Conservation (phyloP, 2,329 filamentous ascomycete genomes). For the Diplodia scrobiculata region DNA sequence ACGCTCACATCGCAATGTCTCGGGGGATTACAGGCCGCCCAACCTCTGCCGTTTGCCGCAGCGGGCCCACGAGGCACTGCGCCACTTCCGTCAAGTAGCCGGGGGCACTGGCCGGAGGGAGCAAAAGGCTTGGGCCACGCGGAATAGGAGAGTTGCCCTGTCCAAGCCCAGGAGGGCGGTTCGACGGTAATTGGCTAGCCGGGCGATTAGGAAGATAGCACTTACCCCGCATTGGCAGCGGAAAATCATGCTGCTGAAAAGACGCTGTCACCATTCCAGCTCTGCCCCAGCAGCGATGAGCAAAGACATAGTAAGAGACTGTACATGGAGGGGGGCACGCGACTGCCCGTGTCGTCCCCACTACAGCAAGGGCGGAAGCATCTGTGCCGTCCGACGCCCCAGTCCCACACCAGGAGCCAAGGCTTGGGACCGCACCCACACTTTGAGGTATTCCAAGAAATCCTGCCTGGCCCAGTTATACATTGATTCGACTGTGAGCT, state of each 20-base stretch:
- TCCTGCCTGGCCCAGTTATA: slow-evolving; percentile 10
- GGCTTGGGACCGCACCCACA: slow-evolving; percentile 23
- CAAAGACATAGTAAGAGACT: neutral
- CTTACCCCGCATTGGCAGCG: slow-evolving; percentile 16
- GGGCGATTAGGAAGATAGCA: slow-evolving; percentile 5
- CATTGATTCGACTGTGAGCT: slow-evolving; percentile 14
- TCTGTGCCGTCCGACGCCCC: neutral
- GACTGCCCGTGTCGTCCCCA: neutral
- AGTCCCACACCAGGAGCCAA: neutral
- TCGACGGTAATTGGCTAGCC: neutral
- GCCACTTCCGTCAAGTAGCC: neutral
- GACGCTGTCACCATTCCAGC: neutral
- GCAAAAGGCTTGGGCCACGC: neutral
- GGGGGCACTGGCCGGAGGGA: slow-evolving; percentile 4
- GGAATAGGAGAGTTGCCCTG: neutral
- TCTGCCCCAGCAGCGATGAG: neutral
- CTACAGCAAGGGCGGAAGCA: slow-evolving; percentile 13
- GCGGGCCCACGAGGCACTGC: neutral
- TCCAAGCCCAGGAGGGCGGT: neutral
- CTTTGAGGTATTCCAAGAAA: slow-evolving; percentile 29
- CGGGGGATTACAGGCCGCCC: neutral
- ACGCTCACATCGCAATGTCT: neutral
- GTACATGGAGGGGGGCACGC: neutral
- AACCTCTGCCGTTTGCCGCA: neutral
- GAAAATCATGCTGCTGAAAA: neutral